Conservation (phyloP, 2,329 filamentous ascomycete species). For the Xylariaceae sp. region DNA sequence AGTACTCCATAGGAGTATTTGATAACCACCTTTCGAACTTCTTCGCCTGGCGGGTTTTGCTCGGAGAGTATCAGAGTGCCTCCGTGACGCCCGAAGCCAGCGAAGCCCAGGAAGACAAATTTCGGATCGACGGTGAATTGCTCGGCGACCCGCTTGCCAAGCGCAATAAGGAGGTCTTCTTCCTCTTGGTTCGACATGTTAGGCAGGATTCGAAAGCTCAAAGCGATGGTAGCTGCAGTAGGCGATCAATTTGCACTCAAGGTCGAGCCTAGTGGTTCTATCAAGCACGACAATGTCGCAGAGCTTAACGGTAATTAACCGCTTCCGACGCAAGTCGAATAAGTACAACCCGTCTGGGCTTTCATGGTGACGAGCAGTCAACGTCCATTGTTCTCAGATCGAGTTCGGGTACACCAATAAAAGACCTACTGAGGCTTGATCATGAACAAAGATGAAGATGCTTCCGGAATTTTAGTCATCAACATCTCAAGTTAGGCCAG, state of each 20-base stretch:
- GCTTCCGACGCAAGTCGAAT: too few species aligned
- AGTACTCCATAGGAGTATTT: slow-evolving; percentile 15
- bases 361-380: not conserved
- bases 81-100: slow-evolving; percentile 14
- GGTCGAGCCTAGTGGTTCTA: not conserved
- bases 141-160: not conserved
- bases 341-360: too few species aligned
- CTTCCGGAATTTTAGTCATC: not conserved
- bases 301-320: too few species aligned
- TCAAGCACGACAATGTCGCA: too few species aligned
- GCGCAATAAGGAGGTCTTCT: not conserved
- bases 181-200: not conserved
- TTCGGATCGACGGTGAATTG: not conserved
- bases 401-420: not conserved
- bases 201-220: not conserved
- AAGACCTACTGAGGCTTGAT: not conserved
- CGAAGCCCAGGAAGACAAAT: not conserved
- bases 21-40: slow-evolving; percentile 5
- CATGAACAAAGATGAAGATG: not conserved
- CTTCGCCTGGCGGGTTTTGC: not conserved
- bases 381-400: not conserved
- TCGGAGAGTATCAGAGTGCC: slow-evolving; percentile 10
- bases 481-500: too few species aligned
- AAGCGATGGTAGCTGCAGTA: not conserved
- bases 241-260: not conserved